Base-by-base conservation (phyloP, 371 early-diverging fungal species). In the Batrachochytrium dendrobatidis region DNA sequence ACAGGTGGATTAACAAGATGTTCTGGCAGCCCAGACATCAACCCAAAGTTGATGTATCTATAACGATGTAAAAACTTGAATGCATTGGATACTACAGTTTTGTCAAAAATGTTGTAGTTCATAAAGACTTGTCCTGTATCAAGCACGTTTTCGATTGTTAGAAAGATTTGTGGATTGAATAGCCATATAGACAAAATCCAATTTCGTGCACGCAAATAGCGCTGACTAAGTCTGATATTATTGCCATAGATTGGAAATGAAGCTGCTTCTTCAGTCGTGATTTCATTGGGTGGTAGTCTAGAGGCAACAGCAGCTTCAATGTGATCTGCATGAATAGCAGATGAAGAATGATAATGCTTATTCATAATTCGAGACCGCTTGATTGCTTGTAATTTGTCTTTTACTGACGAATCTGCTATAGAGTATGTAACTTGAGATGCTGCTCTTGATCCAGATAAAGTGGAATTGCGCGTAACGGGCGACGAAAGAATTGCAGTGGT, bases 11-110 rank as follows among this genome's bases (percentile, higher is more conserved):
- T n/a, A n/a, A n/a, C 15, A n/a, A 15, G 12, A n/a, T 12, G 12
- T 12, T 39, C n/a, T 39, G 39, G 39, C 32, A 48, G 18, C 22
- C 3, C 10, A 28, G 30, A 28, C 10, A 51, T 6, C 12, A 60
- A 26, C 18, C 66, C 66, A 35, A 58, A 66, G 29, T 66, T 66
- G 48, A 66, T 66, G 29, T 45, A 66, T 25, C 66, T 17, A 17
- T 35, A 30, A 3, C 66, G 48, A 33, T 64, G 45, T 2, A 66
- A 48, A 34, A 54, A 66, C 17, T 30, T 22, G 53, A 33, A 64
- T 1, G 65, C 62, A 20, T 50, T 7, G 7, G 1, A 1, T 17
- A 53, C 34, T 28, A 51, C 73, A 62, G 20, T 39, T 17, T 28
- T 3, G 3, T 51, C 8, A 20, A 26, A 32, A 20, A 10, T 15